phyloP scores from a whole-genome alignment of 2,329 filamentous ascomycete genomes.

The Zymoseptoria tritici region DNA sequence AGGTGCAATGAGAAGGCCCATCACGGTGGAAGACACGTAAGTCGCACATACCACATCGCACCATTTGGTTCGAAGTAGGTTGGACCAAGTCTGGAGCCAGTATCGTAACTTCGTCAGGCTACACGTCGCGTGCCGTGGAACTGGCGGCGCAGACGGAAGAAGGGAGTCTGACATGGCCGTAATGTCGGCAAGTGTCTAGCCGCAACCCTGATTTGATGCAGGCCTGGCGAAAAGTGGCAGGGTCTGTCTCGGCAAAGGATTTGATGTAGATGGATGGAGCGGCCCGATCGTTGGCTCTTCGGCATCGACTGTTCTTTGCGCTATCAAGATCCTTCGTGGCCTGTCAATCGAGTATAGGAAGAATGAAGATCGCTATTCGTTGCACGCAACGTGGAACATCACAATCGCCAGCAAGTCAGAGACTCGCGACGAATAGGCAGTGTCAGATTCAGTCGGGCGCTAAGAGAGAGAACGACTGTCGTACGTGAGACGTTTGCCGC shows the following conservation, averaged over 20 bases:
- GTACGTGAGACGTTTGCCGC: not conserved
- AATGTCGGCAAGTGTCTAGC: not conserved
- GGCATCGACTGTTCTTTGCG: not conserved
- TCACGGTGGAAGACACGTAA: not conserved
- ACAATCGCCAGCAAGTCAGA: not conserved
- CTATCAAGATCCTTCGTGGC: not conserved
- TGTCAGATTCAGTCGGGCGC: not conserved
- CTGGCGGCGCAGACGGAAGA: not conserved
- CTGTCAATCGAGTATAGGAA: not conserved
- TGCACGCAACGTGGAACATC: not conserved
- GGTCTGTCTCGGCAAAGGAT: not conserved
- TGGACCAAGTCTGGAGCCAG: not conserved
- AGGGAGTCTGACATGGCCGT: not conserved
- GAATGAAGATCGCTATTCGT: not conserved
- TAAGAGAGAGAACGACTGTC: not conserved
- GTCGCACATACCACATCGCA: not conserved
- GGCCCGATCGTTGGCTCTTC: constrained; percentile 1
- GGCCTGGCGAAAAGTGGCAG: not conserved
- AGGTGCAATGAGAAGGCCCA: not conserved
- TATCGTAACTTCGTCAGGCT: too few relatives aligned
- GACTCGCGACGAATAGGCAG: not conserved
- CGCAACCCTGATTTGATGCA: not conserved
- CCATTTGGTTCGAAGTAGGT: not conserved
- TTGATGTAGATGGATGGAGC: not conserved
- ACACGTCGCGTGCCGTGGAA: too few relatives aligned